These are phyloP conservation scores for Aspergillus coremiiformis DNA, from an alignment of 495 filamentous ascomycete genomes.

Conservation along the genomic window DNA sequence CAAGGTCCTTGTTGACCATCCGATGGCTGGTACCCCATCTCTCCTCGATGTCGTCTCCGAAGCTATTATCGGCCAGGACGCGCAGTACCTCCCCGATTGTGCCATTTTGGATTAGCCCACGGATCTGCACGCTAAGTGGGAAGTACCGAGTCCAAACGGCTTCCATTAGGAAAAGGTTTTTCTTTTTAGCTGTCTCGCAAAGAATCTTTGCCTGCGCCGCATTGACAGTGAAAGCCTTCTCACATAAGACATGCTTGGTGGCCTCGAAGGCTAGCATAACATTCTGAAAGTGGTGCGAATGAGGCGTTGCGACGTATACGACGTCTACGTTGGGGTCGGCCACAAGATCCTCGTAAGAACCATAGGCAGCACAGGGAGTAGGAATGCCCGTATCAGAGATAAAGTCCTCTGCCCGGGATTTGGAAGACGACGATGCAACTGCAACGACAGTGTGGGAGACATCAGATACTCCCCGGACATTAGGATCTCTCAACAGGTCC, in stretches of 20 bases:
- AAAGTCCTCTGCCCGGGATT: constrained; percentile 61
- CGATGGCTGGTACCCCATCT: constrained; percentile 54
- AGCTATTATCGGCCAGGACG: constrained; percentile 63
- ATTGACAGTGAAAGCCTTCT: constrained; percentile 90
- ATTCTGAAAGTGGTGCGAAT: constrained; percentile 94
- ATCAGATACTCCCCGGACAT: constrained; percentile 61
- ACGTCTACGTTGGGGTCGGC: constrained; percentile 74
- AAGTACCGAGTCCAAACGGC: constrained; percentile 94
- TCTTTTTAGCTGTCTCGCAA: constrained; percentile 62
- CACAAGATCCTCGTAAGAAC: constrained; percentile 72
- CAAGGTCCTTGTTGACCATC: constrained; percentile 83
- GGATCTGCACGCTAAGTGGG: constrained; percentile 68
- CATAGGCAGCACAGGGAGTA: constrained; percentile 63
- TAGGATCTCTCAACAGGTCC: constrained; percentile 76
- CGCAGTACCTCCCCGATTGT: constrained; percentile 71
- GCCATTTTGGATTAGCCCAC: constrained; percentile 60
- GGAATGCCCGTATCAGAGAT: constrained; percentile 59
- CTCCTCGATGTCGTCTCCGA: constrained; percentile 44
- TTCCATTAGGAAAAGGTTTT: constrained; percentile 93
- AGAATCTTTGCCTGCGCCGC: constrained; percentile 72
- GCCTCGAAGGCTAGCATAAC: constrained; percentile 71
- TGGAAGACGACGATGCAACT: constrained; percentile 72
- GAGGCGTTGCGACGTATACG: constrained; percentile 88
- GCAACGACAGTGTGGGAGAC: constrained; percentile 73
- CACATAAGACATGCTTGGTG: constrained; percentile 84